Conservation (phyloP, 1,284 basidiomycete species). For the Austropuccinia psidii region DNA sequence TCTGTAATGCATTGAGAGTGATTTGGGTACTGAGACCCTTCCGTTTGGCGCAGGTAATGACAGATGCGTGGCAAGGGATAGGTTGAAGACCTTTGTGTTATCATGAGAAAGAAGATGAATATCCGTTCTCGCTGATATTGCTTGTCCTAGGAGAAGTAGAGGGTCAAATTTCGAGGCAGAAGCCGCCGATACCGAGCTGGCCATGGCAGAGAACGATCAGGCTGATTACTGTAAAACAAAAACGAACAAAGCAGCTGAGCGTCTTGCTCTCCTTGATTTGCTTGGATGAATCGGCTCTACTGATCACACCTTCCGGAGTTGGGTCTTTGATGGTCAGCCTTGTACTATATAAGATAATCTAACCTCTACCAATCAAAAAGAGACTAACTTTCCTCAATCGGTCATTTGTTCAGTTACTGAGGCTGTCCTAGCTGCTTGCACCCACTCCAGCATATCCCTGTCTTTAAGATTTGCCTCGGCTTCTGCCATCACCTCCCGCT, state of each 20-base stretch:
- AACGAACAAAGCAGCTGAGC: too few species aligned
- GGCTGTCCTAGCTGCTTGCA: neutral
- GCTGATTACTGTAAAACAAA: too few species aligned
- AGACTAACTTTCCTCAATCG: too few species aligned
- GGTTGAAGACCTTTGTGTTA: conserved; percentile 21
- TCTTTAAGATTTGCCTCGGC: conserved; percentile 24
- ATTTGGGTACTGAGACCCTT: conserved; percentile 7
- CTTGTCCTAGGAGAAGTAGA: conserved; percentile 39
- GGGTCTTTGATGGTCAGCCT: conserved; percentile 32
- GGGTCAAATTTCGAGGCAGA: conserved; percentile 38
- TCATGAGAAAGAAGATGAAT: conserved; percentile 39
- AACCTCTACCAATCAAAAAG: too few species aligned
- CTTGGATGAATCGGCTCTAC: conserved; percentile 2
- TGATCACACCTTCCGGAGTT: conserved; percentile 29
- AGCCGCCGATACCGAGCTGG: neutral
- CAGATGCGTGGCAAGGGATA: conserved; percentile 36
- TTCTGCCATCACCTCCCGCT: neutral
- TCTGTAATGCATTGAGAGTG: conserved; percentile 11
- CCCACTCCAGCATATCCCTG: neutral
- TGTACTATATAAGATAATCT: too few species aligned
- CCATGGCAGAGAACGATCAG: neutral
- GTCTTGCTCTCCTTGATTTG: neutral
- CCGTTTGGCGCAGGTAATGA: conserved; percentile 29
- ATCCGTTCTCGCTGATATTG: conserved; percentile 36
- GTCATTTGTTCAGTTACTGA: conserved; percentile 22